Percentiles rank a stretch among this genome's conserved stretches.
Conservation (phyloP, 2,329 filamentous ascomycete species). For the Didymella segeticola region DNA sequence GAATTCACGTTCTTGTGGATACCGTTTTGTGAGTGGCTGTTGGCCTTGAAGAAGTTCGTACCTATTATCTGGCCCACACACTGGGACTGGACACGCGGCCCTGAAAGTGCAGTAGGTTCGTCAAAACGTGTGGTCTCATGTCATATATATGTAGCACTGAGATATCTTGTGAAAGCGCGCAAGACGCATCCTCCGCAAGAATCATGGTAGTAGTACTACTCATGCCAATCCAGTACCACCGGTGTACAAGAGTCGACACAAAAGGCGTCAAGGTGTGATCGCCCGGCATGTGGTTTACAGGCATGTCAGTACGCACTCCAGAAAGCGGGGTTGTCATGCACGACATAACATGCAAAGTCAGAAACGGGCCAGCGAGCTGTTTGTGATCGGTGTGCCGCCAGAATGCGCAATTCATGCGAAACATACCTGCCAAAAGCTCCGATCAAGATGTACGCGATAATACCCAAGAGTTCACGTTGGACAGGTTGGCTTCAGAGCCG, state of each 20-base stretch:
- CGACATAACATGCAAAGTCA: neutral
- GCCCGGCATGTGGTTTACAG: conserved; percentile 2
- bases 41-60: too few species aligned
- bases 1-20: too few species aligned
- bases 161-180: neutral
- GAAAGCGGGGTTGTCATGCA: conserved; percentile 13
- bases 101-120: too few species aligned
- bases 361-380: neutral
- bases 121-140: too few species aligned
- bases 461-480: neutral
- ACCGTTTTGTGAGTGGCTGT: too few species aligned
- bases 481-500: neutral
- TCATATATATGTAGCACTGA: too few species aligned
- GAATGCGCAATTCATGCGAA: conserved; percentile 1
- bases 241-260: neutral
- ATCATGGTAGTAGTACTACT: neutral
- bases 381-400: neutral
- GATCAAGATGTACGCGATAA: neutral
- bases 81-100: too few species aligned
- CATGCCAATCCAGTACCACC: neutral
- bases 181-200: neutral
- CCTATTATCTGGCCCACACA: too few species aligned
- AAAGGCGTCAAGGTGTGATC: neutral
- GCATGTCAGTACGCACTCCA: neutral
- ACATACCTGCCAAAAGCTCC: neutral